These are phyloP conservation scores for Aspergillus mulundensis DNA, from an alignment of 495 filamentous ascomycete species.

Conservation along the genomic window DNA sequence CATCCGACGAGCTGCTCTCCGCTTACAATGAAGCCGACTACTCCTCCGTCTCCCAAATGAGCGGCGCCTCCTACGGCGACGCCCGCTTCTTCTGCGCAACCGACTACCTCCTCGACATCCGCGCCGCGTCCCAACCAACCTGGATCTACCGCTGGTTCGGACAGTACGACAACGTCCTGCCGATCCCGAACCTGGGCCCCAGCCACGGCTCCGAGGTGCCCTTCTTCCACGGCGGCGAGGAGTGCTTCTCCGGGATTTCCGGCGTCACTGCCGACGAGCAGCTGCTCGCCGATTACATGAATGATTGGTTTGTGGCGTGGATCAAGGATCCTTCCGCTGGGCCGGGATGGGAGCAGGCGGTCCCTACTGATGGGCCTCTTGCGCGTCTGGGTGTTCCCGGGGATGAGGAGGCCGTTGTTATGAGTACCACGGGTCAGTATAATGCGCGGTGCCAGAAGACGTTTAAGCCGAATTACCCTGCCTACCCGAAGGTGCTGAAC, in stretches of 20 bases:
- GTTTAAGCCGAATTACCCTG: slow-evolving; percentile 19
- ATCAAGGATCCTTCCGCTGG: slow-evolving; percentile 23
- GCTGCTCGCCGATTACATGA: slow-evolving; percentile 24
- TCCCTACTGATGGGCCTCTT: slow-evolving; percentile 20
- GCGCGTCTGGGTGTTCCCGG: slow-evolving; percentile 22
- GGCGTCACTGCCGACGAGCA: slow-evolving; percentile 21
- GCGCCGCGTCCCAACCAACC: slow-evolving; percentile 19
- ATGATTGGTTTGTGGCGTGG: slow-evolving; percentile 25
- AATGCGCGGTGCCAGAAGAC: slow-evolving; percentile 23
- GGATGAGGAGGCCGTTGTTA: slow-evolving; percentile 19
- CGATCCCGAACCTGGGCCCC: slow-evolving; percentile 16
- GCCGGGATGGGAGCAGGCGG: slow-evolving; percentile 20
- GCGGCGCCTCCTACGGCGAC: slow-evolving; percentile 26
- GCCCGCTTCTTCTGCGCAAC: slow-evolving; percentile 26
- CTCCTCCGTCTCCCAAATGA: slow-evolving; percentile 23
- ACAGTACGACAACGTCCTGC: slow-evolving; percentile 21
- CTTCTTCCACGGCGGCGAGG: slow-evolving; percentile 28
- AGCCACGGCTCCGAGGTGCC: slow-evolving; percentile 27
- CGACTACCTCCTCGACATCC: slow-evolving; percentile 22
- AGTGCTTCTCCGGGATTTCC: slow-evolving; percentile 20
- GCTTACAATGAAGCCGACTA: slow-evolving; percentile 22
- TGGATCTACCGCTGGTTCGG: slow-evolving; percentile 30
- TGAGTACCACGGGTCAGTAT: slow-evolving; percentile 18
- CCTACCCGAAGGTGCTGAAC: slow-evolving; percentile 23
- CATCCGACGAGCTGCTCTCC: slow-evolving; percentile 15